Conservation (phyloP, 2,329 filamentous ascomycete species). For the Cryphonectria japonica region DNA sequence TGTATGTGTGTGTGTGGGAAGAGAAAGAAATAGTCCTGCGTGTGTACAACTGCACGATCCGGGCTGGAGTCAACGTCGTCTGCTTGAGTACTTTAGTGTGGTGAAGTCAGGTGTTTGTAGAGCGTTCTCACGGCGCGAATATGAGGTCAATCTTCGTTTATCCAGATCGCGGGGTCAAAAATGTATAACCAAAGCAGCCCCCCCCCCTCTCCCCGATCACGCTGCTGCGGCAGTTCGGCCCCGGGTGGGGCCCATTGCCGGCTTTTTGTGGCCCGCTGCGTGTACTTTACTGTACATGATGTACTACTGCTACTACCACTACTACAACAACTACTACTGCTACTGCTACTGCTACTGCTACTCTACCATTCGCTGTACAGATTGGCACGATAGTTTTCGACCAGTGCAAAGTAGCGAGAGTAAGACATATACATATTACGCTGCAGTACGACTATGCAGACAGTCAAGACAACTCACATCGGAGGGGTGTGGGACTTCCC, state of each 20-base stretch:
- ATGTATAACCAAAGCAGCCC: background rate
- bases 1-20: background rate
- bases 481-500: background rate
- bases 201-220: background rate
- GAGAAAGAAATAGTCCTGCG: background rate
- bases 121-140: background rate
- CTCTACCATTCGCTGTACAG: too few relatives aligned
- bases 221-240: background rate
- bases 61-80: background rate
- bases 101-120: background rate
- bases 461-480: background rate
- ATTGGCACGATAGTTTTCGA: background rate
- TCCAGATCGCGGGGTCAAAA: background rate
- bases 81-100: background rate
- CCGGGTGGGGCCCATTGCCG: constrained; percentile 9
- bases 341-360: too few relatives aligned
- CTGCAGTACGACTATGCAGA: background rate
- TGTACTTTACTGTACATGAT: background rate
- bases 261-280: background rate
- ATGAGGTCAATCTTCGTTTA: background rate
- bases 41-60: background rate
- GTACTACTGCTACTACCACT: background rate
- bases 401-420: background rate
- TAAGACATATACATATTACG: background rate
- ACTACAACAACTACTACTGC: too few relatives aligned